A percentile compares a stretch with the other conserved stretches of the same genome.
These are phyloP conservation scores for Penicillium simplicissimum DNA, from an alignment of 495 filamentous ascomycete genomes.

Conservation along the genomic window DNA sequence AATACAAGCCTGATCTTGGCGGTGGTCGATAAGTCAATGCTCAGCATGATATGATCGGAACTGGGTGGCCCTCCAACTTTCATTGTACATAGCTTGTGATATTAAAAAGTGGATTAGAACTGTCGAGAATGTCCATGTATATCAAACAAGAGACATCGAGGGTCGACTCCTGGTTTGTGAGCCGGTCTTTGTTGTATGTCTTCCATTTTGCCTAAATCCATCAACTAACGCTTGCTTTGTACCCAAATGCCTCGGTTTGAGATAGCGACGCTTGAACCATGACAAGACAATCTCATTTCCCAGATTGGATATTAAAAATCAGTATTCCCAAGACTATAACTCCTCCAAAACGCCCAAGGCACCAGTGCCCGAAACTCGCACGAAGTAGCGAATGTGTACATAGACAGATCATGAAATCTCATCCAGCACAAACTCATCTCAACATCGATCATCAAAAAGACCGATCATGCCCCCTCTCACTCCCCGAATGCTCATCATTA, in stretches of 20 bases:
- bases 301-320: neutral
- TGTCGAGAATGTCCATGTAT: neutral
- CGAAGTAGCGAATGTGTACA: neutral
- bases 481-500: slow-evolving; percentile 16
- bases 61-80: neutral
- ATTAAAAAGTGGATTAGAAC: neutral
- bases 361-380: slow-evolving; percentile 4
- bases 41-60: neutral
- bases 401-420: neutral
- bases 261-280: neutral
- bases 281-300: neutral
- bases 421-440: neutral
- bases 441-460: slow-evolving; percentile 5
- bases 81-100: slow-evolving; percentile 2
- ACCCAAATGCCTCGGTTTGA: neutral
- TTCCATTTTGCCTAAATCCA: neutral
- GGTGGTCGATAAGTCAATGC: slow-evolving; percentile 38
- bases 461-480: slow-evolving; percentile 1
- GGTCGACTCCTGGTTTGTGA: neutral
- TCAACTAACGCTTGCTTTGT: neutral
- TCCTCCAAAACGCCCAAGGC: slow-evolving; percentile 13
- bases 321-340: neutral
- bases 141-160: neutral
- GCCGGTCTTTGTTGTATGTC: neutral
- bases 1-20: slow-evolving; percentile 66